A percentile compares a stretch with the other conserved stretches of the same genome.
These are phyloP conservation scores for Paecilomyces fulvus DNA, from an alignment of 2,329 filamentous ascomycete genomes.

Conservation along the genomic window DNA sequence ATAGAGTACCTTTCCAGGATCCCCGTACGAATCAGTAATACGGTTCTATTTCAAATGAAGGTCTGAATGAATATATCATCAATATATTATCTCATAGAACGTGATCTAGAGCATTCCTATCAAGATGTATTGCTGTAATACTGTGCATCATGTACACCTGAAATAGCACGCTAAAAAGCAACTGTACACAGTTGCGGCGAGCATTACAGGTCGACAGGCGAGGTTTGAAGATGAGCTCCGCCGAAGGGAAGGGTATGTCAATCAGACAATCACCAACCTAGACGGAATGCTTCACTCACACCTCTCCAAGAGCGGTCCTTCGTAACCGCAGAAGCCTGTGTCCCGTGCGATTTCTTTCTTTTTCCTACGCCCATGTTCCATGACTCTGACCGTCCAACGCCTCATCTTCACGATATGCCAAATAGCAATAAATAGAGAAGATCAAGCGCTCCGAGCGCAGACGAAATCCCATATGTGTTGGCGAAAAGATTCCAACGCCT, in stretches of 20 bases:
- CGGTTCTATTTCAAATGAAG: no score
- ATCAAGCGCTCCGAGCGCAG: not conserved
- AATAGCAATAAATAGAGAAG: slow-evolving; percentile 2
- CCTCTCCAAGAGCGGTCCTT: not conserved
- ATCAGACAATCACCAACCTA: not conserved
- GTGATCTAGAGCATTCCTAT: not conserved
- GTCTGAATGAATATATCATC: not conserved
- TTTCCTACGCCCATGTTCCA: not conserved
- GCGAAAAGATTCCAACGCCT: slow-evolving; percentile 2
- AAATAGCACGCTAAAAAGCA: not conserved
- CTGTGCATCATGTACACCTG: not conserved
- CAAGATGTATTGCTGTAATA: not conserved
- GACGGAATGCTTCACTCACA: not conserved
- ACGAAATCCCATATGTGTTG: not conserved
- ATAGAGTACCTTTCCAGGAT: no score
- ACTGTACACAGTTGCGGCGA: not conserved
- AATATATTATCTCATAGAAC: not conserved
- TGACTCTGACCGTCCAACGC: not conserved
- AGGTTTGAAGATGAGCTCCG: not conserved
- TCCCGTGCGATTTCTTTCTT: not conserved
- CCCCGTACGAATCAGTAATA: no score
- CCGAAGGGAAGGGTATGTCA: not conserved
- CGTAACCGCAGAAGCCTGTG: not conserved
- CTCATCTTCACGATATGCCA: not conserved
- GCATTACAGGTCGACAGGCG: not conserved